Conservation (phyloP, 768 basidiomycete genomes). For the Collybia nuda region DNA sequence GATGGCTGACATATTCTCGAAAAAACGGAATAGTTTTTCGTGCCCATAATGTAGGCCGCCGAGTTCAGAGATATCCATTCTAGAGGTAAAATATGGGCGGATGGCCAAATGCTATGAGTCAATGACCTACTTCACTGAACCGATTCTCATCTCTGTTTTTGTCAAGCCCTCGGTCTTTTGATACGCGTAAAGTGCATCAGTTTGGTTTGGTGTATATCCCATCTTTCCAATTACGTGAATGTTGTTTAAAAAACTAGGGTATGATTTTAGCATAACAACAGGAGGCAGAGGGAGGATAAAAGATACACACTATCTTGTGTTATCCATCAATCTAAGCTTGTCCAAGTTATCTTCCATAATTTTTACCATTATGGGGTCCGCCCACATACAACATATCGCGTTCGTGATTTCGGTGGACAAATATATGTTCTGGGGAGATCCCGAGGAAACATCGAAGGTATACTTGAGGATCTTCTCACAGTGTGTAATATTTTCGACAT, state of each 20-base stretch:
- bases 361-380: conserved; percentile 59
- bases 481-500: conserved; percentile 53
- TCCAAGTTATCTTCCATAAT: conserved; percentile 56
- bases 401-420: conserved; percentile 64
- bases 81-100: not conserved
- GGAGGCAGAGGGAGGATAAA: not conserved
- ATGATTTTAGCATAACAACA: too few species aligned
- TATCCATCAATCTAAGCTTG: conserved; percentile 95
- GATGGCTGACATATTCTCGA: conserved; percentile 58
- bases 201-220: conserved; percentile 80
- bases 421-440: conserved; percentile 1
- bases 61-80: conserved; percentile 63
- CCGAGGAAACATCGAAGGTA: conserved; percentile 25
- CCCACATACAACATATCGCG: conserved; percentile 67
- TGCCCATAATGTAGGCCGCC: conserved; percentile 77
- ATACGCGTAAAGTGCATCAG: conserved; percentile 81
- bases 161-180: conserved; percentile 89
- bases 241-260: conserved; percentile 75
- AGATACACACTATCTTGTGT: conserved; percentile 76
- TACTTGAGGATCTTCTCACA: conserved; percentile 42
- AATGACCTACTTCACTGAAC: conserved; percentile 50
- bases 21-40: conserved; percentile 75
- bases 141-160: conserved; percentile 80
- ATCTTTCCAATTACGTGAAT: conserved; percentile 75
- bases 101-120: too few species aligned